Conservation (phyloP, 768 basidiomycete species). For the Naematelia encephala region DNA sequence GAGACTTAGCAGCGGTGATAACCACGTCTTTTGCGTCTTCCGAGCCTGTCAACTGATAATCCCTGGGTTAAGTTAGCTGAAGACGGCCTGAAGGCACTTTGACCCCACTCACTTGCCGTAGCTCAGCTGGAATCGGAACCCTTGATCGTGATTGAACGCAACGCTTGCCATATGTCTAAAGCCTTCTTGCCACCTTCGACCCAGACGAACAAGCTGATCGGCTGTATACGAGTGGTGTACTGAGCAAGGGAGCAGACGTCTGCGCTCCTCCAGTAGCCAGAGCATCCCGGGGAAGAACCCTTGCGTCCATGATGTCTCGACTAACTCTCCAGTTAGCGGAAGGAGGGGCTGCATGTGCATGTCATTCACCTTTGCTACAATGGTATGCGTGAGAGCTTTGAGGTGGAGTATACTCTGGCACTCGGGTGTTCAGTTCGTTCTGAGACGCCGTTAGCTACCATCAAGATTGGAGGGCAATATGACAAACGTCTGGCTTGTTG, state of each 20-base stretch:
- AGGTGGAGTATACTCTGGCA: too few relatives aligned
- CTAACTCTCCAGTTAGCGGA: too few relatives aligned
- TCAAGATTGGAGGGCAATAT: too few relatives aligned
- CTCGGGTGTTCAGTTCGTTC: too few relatives aligned
- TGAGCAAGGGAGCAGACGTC: slow-evolving; percentile 14
- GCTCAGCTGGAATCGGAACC: slow-evolving; percentile 35
- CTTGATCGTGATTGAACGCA: slow-evolving; percentile 35
- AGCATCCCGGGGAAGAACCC: slow-evolving; percentile 40
- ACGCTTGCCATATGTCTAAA: slow-evolving; percentile 26
- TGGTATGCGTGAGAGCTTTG: too few relatives aligned
- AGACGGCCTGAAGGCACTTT: too few relatives aligned
- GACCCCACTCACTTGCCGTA: slow-evolving; percentile 34
- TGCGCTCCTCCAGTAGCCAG: slow-evolving; percentile 39
- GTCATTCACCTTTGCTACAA: too few relatives aligned
- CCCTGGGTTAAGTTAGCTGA: too few relatives aligned
- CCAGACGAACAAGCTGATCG: slow-evolving; percentile 26
- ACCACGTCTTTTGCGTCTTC: slow-evolving; percentile 36
- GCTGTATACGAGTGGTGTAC: slow-evolving; percentile 19
- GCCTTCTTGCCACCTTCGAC: slow-evolving; percentile 29
- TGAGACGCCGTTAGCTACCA: too few relatives aligned
- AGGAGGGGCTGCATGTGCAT: too few relatives aligned
- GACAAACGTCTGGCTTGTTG: too few relatives aligned
- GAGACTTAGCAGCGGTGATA: slow-evolving; percentile 27
- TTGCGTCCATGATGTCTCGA: slow-evolving; percentile 31
- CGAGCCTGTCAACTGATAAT: slow-evolving; percentile 27